phyloP scores from a whole-genome alignment of 768 basidiomycete genomes.

The Podaxis carcinomalis region DNA sequence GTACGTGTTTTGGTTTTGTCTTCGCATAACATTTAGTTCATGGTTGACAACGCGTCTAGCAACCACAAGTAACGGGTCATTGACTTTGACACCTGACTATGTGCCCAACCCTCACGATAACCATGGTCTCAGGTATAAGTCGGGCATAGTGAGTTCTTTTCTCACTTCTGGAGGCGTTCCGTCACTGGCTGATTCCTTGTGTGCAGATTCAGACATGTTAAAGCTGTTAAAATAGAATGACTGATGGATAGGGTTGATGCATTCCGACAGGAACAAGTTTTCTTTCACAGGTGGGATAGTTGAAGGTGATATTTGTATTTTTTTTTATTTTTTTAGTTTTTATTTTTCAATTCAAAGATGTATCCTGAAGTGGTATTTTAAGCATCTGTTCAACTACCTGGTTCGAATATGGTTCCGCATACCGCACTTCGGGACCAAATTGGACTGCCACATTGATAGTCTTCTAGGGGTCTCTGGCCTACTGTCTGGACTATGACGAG shows the following conservation, averaged over 20 bases:
- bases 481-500: constrained; percentile 64
- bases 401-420: constrained; percentile 42
- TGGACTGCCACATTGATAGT: neutral
- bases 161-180: constrained; percentile 25
- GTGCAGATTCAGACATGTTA: constrained; percentile 28
- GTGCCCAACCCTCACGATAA: constrained; percentile 37
- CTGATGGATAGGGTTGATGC: constrained; percentile 25
- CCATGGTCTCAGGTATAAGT: constrained; percentile 79
- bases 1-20: constrained; percentile 28
- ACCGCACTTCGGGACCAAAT: neutral
- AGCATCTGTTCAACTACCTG: constrained; percentile 72
- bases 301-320: constrained; percentile 34
- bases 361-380: neutral
- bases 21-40: neutral
- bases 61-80: constrained; percentile 71
- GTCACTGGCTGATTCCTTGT: constrained; percentile 8
- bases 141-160: constrained; percentile 42
- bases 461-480: constrained; percentile 71
- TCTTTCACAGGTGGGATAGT: constrained; percentile 93
- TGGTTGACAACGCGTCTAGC: constrained; percentile 31
- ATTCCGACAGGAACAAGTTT: constrained; percentile 87
- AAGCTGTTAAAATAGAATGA: neutral
- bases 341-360: too few species aligned
- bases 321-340: too few species aligned
- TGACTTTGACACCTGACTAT: constrained; percentile 78